These are phyloP conservation scores for Arthroderma sp. DNA, from an alignment of 2,329 filamentous ascomycete genomes.

Conservation along the genomic window DNA sequence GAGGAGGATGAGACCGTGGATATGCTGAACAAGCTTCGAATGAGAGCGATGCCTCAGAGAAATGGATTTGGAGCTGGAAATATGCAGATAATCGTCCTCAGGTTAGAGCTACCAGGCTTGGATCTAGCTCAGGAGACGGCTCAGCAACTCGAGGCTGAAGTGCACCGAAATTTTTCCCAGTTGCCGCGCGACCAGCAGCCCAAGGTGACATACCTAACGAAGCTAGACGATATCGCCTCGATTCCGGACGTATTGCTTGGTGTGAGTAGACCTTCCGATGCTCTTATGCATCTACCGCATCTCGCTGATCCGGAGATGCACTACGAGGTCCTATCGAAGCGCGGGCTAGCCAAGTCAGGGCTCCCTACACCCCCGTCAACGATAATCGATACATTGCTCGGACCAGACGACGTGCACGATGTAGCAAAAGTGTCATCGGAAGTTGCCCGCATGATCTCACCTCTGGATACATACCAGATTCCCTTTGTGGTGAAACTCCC, in stretches of 20 bases:
- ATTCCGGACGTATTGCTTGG: neutral
- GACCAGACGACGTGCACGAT: neutral
- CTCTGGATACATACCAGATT: neutral
- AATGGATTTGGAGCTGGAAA: neutral
- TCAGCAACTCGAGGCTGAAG: neutral
- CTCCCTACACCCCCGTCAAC: neutral
- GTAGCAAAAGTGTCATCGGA: neutral
- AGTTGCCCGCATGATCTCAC: neutral
- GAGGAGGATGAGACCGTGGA: neutral
- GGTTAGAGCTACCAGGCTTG: neutral
- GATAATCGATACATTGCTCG: neutral
- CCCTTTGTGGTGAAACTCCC: neutral
- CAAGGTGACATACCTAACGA: neutral
- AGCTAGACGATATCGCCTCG: neutral
- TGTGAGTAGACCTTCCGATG: neutral
- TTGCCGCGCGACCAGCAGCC: neutral
- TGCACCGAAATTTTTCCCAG: neutral
- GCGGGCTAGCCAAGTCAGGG: neutral
- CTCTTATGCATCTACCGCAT: neutral
- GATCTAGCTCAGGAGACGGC: too few relatives aligned
- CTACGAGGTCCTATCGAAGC: neutral
- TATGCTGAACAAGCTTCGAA: neutral
- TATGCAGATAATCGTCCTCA: neutral
- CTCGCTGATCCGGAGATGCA: neutral
- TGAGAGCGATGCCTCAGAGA: neutral